Evolutionary conservation across 73 alveolate genomes (phyloP).

Genomic region (Symbiodinium pilosum): DNA sequence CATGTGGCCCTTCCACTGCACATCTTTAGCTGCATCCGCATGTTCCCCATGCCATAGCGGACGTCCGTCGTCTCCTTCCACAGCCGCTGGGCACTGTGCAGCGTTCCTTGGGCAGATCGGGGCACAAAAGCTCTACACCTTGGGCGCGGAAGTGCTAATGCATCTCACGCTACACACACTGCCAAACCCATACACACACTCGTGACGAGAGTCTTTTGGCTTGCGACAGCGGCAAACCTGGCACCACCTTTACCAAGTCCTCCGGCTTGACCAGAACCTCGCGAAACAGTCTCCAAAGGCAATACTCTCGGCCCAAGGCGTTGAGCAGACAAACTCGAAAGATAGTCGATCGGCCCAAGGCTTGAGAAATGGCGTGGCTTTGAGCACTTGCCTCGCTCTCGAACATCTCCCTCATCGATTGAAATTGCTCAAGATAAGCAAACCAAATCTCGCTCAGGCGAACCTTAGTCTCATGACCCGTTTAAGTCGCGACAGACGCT

Average conservation of each 20-base stretch:
- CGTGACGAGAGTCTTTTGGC: conserved; percentile 4
- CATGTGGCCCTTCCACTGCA: conserved; percentile 11
- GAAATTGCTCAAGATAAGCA: conserved; percentile 49
- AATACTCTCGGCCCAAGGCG: not conserved
- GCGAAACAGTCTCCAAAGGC: not conserved
- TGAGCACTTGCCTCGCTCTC: conserved; percentile 39
- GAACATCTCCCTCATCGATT: conserved; percentile 21
- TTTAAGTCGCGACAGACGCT: not conserved
- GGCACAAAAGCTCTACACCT: not conserved
- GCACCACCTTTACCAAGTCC: conserved; percentile 77
- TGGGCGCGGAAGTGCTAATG: not conserved
- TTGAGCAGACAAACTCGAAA: not conserved
- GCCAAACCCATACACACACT: not conserved
- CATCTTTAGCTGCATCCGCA: conserved; percentile 53
- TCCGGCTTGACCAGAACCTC: conserved; percentile 57
- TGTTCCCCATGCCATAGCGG: conserved; percentile 27
- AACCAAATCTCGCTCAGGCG: conserved; percentile 68
- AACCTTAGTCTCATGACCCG: conserved; percentile 33
- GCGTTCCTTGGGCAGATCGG: conserved; percentile 10
- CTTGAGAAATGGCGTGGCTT: not conserved
- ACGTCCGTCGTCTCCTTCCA: not conserved
- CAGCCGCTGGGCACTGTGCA: conserved; percentile 27
- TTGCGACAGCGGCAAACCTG: conserved; percentile 32
- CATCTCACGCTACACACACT: not conserved
- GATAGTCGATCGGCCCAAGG: not conserved